These are phyloP conservation scores for Chytriomyces sp. DNA, from an alignment of 192 early-diverging fungal genomes.

Conservation along the genomic window DNA sequence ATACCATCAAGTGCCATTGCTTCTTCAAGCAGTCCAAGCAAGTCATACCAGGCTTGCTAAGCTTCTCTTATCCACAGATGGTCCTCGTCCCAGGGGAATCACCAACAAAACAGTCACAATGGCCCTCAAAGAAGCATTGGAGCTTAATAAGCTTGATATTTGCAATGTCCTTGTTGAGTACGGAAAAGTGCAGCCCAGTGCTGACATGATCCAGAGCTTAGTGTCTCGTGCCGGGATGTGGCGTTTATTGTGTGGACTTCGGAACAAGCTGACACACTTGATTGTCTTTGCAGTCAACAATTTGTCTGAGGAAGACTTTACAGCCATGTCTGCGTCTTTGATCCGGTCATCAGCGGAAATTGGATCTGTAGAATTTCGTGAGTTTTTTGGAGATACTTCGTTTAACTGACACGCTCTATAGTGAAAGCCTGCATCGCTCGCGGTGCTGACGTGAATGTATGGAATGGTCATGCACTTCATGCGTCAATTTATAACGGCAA, in stretches of 20 bases:
- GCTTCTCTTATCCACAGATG: slow-evolving; percentile 10
- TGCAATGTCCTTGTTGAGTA: slow-evolving; percentile 22
- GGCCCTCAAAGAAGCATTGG: slow-evolving; percentile 28
- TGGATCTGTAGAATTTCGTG: slow-evolving; percentile 29
- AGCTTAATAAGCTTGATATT: slow-evolving; percentile 16
- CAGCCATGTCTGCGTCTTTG: background rate
- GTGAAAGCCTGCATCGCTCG: slow-evolving; percentile 18
- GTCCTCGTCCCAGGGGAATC: background rate
- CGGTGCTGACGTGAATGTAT: slow-evolving; percentile 33
- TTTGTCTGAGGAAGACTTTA: slow-evolving; percentile 14
- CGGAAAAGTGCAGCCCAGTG: background rate
- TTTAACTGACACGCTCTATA: background rate
- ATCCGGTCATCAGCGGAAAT: slow-evolving; percentile 15
- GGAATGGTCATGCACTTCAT: slow-evolving; percentile 41
- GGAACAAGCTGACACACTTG: slow-evolving; percentile 15
- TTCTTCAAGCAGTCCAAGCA: slow-evolving; percentile 37
- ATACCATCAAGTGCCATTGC: slow-evolving; percentile 20
- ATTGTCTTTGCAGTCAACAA: slow-evolving; percentile 19
- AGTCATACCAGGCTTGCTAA: slow-evolving; percentile 30
- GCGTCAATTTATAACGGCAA: slow-evolving; percentile 39
- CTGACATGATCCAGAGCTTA: slow-evolving; percentile 26
- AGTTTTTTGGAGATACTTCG: background rate
- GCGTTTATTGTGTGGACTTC: slow-evolving; percentile 22
- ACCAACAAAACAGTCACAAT: background rate
- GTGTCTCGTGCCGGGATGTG: slow-evolving; percentile 31